Evolutionary conservation across 306 rosid species (phyloP), one percentile per base, ranked within the genome.

Genomic region (Quercus cerris): DNA sequence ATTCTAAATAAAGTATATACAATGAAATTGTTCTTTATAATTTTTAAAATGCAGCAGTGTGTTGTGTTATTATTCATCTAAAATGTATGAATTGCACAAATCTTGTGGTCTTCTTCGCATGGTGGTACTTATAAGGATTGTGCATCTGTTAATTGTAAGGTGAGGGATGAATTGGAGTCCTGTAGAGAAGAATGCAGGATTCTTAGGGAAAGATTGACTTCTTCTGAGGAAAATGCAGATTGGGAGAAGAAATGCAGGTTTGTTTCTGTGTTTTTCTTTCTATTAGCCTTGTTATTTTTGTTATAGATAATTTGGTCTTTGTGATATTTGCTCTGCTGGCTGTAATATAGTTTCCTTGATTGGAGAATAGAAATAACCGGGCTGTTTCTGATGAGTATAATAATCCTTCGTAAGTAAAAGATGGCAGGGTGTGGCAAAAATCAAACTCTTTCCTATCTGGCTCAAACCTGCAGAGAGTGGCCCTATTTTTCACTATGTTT

Each of bases 91-190:
- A 67, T 67, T 19, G 14, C 72, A 67, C 38, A 33, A 64, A 19
- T 67, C n/a, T 9, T 67, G 44, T 4, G 5, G 10, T 19, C 5
- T 31, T 4, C 9, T 35, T 31, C 3, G 18, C 31, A 67, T 67
- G 72, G 55, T 33, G 13, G 13, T 57, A 56, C 61, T 77, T 78
- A 30, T 80, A 74, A 46, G 56, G 71, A 78, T 75, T 73, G 27
- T 56, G 62, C 57, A 67, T 71, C 70, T 74, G 22, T 72, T 71
- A 46, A 75, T 69, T 85, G 74, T 57, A 30, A 94, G 98, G 91
- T 89, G 77, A 88, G 83, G 83, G 85, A 81, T 81, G 90, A 85
- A 44, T 81, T 92, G 86, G 92, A 90, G 66, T 88, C 89, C 28
- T 78, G 75, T 81, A 84, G 79, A 75, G 91, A 88, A 83, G 93